A percentile compares a stretch with the other conserved stretches of the same genome.
Evolutionary conservation across 1,284 basidiomycete species (phyloP).

Genomic region (Sporisorium sorghi): DNA sequence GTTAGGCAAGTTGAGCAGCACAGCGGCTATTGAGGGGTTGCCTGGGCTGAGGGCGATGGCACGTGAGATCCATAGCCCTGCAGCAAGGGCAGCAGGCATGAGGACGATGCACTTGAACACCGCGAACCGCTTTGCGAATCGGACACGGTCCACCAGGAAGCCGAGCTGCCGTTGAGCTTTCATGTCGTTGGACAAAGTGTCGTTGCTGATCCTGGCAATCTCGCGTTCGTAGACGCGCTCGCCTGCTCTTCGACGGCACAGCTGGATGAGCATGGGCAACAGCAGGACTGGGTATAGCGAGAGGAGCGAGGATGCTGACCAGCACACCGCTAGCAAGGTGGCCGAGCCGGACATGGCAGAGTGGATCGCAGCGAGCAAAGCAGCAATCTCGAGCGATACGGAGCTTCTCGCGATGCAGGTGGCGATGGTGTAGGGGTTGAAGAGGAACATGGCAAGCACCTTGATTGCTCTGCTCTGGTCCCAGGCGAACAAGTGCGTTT

Average conservation of each 20-base stretch:
- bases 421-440: constrained; percentile 87
- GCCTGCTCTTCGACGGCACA: constrained; percentile 68
- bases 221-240: constrained; percentile 71
- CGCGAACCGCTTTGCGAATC: constrained; percentile 38
- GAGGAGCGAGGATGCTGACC: constrained; percentile 35
- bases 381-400: constrained; percentile 80
- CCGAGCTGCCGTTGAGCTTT: constrained; percentile 36
- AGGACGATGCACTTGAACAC: constrained; percentile 35
- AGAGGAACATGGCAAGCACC: constrained; percentile 74
- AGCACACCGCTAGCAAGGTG: constrained; percentile 20
- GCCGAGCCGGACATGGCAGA: constrained; percentile 74
- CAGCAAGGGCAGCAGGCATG: constrained; percentile 30
- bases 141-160: constrained; percentile 61
- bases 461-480: constrained; percentile 42
- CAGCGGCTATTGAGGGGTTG: constrained; percentile 4
- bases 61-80: constrained; percentile 36
- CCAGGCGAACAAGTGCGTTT: constrained; percentile 36
- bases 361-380: constrained; percentile 78
- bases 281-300: constrained; percentile 76
- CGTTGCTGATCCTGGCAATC: constrained; percentile 19
- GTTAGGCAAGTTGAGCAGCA: constrained; percentile 22
- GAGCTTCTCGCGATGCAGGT: constrained; percentile 84
- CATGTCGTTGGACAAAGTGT: constrained; percentile 27
- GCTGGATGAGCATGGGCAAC: constrained; percentile 77
- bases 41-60: constrained; percentile 40